These are phyloP conservation scores for Xenosphaeropsis pyriputrescens DNA, from an alignment of 2,329 filamentous ascomycete species.

Conservation along the genomic window DNA sequence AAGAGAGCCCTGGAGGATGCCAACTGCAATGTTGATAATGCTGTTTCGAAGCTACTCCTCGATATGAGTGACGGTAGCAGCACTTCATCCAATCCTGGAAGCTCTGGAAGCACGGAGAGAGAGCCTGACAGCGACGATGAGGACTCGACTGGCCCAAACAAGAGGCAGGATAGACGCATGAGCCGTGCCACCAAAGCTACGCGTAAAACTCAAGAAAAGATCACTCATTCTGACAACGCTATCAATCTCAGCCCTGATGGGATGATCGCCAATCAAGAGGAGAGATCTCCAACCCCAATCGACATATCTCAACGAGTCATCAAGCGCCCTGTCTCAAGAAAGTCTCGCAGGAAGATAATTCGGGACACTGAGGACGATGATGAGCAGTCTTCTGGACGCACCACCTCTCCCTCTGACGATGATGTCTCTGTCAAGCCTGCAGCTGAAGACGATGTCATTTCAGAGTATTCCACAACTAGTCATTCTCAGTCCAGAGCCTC, in stretches of 20 bases:
- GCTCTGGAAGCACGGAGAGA: slow-evolving; percentile 29
- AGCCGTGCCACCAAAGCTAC: slow-evolving; percentile 3
- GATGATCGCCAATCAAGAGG: no score
- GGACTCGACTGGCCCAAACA: slow-evolving; percentile 28
- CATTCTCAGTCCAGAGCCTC: not conserved
- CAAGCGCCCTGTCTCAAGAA: not conserved
- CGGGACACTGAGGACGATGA: not conserved
- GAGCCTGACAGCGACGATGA: slow-evolving; percentile 35
- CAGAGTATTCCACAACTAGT: not conserved
- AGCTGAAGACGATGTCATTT: not conserved
- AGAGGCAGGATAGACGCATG: slow-evolving; percentile 20
- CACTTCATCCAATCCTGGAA: slow-evolving; percentile 25
- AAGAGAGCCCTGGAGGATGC: slow-evolving; percentile 31
- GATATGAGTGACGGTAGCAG: slow-evolving; percentile 28
- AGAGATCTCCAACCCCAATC: not conserved
- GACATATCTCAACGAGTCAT: not conserved
- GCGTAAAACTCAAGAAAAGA: slow-evolving; percentile 2
- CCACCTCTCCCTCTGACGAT: not conserved
- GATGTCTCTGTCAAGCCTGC: not conserved
- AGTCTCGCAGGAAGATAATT: not conserved
- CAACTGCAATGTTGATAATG: slow-evolving; percentile 35
- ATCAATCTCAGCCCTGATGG: no score
- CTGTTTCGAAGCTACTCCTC: slow-evolving; percentile 32
- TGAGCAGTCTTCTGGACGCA: not conserved
- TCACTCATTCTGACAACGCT: not conserved